Percentiles rank a stretch among this genome's conserved stretches.
These are phyloP conservation scores for Talinum fruticosum DNA, from an alignment of 148 eudicot species.

Conservation along the genomic window DNA sequence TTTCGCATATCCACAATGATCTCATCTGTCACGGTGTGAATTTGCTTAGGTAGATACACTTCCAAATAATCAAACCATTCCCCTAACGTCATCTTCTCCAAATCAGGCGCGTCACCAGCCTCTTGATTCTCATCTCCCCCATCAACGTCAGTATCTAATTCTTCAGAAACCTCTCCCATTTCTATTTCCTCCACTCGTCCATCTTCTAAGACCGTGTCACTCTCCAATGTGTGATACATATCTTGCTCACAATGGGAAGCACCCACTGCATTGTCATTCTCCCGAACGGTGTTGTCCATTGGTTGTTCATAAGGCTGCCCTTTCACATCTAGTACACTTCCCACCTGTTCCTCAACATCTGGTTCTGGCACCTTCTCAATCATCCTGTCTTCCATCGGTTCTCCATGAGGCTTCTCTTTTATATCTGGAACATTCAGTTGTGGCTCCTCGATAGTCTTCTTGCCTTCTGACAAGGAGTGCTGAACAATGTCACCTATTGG, in stretches of 20 bases:
- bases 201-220: constrained; percentile 3
- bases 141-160: background rate
- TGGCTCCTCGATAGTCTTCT: background rate
- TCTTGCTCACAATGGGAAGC: constrained; percentile 7
- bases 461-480: background rate
- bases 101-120: constrained; percentile 33
- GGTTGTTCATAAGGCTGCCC: constrained; percentile 7
- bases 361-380: background rate
- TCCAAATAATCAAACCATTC: constrained; percentile 72
- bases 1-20: constrained; percentile 49
- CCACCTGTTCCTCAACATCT: background rate
- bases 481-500: background rate
- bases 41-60: constrained; percentile 53
- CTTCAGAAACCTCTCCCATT: constrained; percentile 12
- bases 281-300: background rate
- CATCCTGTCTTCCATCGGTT: background rate
- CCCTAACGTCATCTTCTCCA: constrained; percentile 66
- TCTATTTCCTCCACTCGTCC: background rate
- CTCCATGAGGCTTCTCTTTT: background rate
- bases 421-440: background rate
- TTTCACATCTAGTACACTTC: background rate
- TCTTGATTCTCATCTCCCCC: constrained; percentile 14
- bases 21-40: constrained; percentile 48
- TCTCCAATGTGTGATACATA: constrained; percentile 4
- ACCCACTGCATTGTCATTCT: background rate